Evolutionary conservation across 495 filamentous ascomycete genomes (phyloP), one percentile per base, ranked within the genome.

Genomic region (Lophiotrema nucula): DNA sequence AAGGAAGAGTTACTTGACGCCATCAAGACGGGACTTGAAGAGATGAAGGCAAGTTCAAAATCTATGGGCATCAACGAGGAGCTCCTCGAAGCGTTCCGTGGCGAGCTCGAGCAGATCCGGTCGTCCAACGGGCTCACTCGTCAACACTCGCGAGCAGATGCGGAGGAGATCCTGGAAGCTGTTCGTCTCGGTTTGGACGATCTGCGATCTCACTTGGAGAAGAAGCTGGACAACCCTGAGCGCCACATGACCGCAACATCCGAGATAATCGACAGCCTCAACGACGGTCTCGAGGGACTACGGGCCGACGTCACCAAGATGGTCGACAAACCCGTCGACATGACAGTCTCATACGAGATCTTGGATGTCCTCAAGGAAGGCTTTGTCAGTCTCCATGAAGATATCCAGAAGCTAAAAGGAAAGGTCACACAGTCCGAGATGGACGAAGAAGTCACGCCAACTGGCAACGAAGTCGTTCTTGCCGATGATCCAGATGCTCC

Each of bases 351-450:
- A 53, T 85, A 90, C 49, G 90, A 95, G 66, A 91, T 95, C 42
- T 78, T 95, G 4, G 89, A 95, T 49, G 87, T 89, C 1, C 78
- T 97, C 46, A 93, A 86, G 62, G 83, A 83, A 38, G 91, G 91
- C 0, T 72, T 96, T 12, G 82, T 83, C 33, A 78, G 76, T 23
- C 76, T 96, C 28, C 83, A 83, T 57, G 74, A 81, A 24, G 91
- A 96, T 27, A 85, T 96, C 54, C 88, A 92, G 37, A 75, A 75
- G n/a, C 74, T 97, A 37, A 84, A 88, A 43, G 42, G 52, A 3
- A 44, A 43, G 4, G 35, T 18, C 8, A 22, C 13, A 5, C 43
- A 27, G 2, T 76, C 83, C 11, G 73, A 57, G 13, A 26, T 39
- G 3, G 61, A 64, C 10, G 66, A 53, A 5, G 47, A 58, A 16